Evolutionary conservation across 257 asterid genomes (phyloP).

Genomic region (Hygrophila difformis): DNA sequence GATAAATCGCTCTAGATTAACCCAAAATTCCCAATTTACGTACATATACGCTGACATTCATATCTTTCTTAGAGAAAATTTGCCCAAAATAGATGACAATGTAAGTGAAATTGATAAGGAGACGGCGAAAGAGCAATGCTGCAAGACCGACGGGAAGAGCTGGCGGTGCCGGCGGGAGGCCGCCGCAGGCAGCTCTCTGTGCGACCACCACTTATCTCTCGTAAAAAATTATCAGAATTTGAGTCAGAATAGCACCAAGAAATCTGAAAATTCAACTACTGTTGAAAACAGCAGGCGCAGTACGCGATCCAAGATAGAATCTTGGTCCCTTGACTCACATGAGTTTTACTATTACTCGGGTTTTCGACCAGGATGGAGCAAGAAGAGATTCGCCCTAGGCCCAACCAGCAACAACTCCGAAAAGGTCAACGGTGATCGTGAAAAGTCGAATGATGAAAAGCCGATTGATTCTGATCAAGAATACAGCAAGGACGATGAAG

Average conservation of each 20-base stretch:
- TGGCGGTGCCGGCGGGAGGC: slow-evolving; percentile 51
- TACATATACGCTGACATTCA: no score
- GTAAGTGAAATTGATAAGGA: no score
- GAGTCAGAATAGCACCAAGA: slow-evolving; percentile 14
- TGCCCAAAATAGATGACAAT: no score
- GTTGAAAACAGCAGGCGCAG: slow-evolving; percentile 18
- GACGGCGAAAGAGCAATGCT: slow-evolving; percentile 20
- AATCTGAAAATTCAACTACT: slow-evolving; percentile 13
- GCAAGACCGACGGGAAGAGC: slow-evolving; percentile 54
- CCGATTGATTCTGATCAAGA: background rate
- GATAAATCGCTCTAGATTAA: background rate
- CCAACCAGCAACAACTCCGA: background rate
- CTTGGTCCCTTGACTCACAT: slow-evolving; percentile 26
- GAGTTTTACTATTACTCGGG: slow-evolving; percentile 69
- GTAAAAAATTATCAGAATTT: slow-evolving; percentile 18
- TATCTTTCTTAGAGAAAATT: no score
- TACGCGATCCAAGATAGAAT: slow-evolving; percentile 25
- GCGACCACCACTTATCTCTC: slow-evolving; percentile 38
- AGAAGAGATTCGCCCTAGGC: slow-evolving; percentile 52
- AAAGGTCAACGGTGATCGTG: no score
- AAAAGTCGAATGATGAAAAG: background rate
- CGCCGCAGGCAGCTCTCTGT: slow-evolving; percentile 24
- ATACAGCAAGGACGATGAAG: slow-evolving; percentile 15
- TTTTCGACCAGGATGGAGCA: slow-evolving; percentile 71
- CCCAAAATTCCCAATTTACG: no score